phyloP scores from a whole-genome alignment of 257 asterid genomes.

The Solanum chilense region DNA sequence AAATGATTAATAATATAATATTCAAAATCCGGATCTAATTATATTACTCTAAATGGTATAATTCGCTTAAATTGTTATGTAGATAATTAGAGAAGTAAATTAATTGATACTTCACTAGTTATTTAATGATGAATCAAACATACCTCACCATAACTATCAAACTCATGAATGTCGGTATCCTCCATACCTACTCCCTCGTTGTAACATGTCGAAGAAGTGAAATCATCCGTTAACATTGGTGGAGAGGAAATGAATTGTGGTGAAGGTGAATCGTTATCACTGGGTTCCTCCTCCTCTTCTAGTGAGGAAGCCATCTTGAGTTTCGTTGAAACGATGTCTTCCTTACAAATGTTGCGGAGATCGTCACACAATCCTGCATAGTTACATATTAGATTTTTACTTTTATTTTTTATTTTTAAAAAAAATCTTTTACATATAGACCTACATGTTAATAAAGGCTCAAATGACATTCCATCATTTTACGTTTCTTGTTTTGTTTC shows the following conservation, averaged over 20 bases:
- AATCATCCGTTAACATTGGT: no score
- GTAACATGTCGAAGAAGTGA: no score
- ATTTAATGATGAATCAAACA: no score
- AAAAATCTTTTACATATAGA: background rate
- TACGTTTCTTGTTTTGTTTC: conserved; percentile 29
- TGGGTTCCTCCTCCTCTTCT: background rate
- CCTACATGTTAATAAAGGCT: conserved; percentile 50
- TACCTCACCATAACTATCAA: no score
- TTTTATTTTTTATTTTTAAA: no score
- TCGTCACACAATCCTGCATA: background rate
- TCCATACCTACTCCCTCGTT: no score
- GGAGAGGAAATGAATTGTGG: no score
- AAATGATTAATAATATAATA: background rate
- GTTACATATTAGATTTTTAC: no score
- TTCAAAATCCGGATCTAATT: background rate
- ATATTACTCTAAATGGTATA: background rate
- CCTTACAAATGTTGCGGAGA: background rate
- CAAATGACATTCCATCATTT: conserved; percentile 28
- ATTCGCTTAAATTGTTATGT: no score
- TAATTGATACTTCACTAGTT: no score
- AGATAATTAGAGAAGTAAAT: no score
- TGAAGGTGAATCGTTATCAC: background rate
- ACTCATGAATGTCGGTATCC: no score
- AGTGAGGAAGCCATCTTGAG: background rate
- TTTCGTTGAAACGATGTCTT: background rate